These are phyloP conservation scores for Rhododendron williamsianum DNA, from an alignment of 148 eudicot genomes.

Conservation along the genomic window DNA sequence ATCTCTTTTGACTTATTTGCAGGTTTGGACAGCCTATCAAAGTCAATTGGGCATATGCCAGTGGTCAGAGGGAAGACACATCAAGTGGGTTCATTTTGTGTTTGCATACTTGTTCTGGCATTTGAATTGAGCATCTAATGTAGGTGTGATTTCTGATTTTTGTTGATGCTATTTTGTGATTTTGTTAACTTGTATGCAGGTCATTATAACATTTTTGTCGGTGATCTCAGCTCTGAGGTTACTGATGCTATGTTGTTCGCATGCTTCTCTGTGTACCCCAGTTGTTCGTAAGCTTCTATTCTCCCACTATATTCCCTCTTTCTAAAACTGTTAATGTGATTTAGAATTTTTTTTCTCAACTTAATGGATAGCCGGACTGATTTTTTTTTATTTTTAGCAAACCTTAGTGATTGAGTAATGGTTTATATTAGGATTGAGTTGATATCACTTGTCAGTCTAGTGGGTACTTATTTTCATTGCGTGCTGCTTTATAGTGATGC, in stretches of 20 bases:
- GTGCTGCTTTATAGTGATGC: constrained; percentile 63
- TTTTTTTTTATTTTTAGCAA: background rate
- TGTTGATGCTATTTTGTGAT: background rate
- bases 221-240: constrained; percentile 98
- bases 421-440: background rate
- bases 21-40: constrained; percentile 99
- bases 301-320: background rate
- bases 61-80: constrained; percentile 96
- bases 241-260: constrained; percentile 94
- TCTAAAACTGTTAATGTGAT: background rate
- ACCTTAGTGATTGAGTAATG: background rate
- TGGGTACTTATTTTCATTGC: background rate
- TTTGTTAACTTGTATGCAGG: constrained; percentile 33
- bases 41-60: constrained; percentile 97
- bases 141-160: background rate
- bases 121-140: constrained; percentile 3
- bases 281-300: constrained; percentile 83
- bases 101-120: background rate
- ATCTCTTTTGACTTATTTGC: constrained; percentile 10
- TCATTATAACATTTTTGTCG: constrained; percentile 89
- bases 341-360: background rate
- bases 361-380: background rate
- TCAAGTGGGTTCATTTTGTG: constrained; percentile 47
- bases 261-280: constrained; percentile 81
- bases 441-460: background rate